A percentile compares a stretch with the other conserved stretches of the same genome.
Conservation (phyloP, 345 rosid species). For the Populus nigra region DNA sequence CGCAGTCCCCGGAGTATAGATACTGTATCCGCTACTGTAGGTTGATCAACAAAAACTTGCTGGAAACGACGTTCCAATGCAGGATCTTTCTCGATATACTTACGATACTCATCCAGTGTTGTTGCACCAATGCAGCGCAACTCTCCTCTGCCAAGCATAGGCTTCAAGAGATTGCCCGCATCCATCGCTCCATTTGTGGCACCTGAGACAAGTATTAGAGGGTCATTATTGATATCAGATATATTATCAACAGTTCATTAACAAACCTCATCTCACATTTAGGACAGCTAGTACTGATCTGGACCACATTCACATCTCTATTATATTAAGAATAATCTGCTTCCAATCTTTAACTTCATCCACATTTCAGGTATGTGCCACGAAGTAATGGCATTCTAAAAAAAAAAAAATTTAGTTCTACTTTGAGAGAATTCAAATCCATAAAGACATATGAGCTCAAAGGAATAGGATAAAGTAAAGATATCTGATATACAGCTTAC, state of each 20-base stretch:
- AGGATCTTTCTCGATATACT: slow-evolving; percentile 98
- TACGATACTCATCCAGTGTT: slow-evolving; percentile 90
- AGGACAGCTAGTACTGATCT: neutral
- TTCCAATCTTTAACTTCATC: neutral
- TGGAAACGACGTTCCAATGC: slow-evolving; percentile 99
- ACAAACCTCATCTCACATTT: neutral
- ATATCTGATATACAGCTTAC: slow-evolving; percentile 36
- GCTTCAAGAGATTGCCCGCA: slow-evolving; percentile 96
- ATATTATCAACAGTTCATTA: neutral
- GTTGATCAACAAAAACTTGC: slow-evolving; percentile 97
- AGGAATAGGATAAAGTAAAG: neutral
- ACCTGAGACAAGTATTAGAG: slow-evolving; percentile 49
- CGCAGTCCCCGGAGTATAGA: slow-evolving; percentile 96
- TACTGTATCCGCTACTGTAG: slow-evolving; percentile 81
- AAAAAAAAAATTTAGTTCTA: neutral
- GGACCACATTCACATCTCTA: neutral
- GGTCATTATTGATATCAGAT: neutral
- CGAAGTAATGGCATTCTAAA: neutral
- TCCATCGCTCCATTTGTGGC: slow-evolving; percentile 99
- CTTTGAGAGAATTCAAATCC: neutral
- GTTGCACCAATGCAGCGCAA: slow-evolving; percentile 96
- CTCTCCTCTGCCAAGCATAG: slow-evolving; percentile 99
- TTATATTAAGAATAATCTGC: neutral
- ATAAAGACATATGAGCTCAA: neutral
- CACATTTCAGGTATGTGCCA: neutral